Conservation (phyloP, 495 filamentous ascomycete genomes). For the Hyphodiscus hymeniophilus region DNA sequence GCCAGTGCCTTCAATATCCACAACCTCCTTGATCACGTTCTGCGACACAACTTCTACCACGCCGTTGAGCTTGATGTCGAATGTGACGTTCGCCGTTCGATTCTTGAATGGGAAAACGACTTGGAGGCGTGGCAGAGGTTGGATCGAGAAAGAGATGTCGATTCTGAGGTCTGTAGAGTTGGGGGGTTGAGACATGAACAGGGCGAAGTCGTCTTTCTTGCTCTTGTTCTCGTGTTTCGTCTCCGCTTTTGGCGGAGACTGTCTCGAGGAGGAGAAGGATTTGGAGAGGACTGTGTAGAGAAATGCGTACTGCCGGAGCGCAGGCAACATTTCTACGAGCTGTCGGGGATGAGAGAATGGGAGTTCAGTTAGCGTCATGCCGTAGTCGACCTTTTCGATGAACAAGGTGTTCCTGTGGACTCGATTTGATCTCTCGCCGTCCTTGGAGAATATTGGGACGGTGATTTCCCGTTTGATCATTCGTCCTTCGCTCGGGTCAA, state of each 20-base stretch:
- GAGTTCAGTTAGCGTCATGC: constrained; percentile 58
- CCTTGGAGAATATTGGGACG: constrained; percentile 24
- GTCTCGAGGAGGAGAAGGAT: constrained; percentile 36
- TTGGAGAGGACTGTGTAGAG: constrained; percentile 55
- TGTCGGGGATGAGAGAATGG: constrained; percentile 86
- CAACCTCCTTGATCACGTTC: constrained; percentile 16
- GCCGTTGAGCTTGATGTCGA: constrained; percentile 58
- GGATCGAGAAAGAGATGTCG: constrained; percentile 39
- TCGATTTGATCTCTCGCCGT: constrained; percentile 34
- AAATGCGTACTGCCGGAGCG: constrained; percentile 68
- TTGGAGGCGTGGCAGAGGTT: constrained; percentile 37
- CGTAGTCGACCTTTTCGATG: constrained; percentile 60
- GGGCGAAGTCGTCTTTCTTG: constrained; percentile 25
- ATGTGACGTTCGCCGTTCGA: constrained; percentile 34
- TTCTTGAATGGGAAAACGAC: constrained; percentile 40
- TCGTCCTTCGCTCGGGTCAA: constrained; percentile 30
- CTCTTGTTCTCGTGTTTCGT: constrained; percentile 10
- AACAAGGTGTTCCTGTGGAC: constrained; percentile 62
- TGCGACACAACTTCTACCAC: constrained; percentile 38
- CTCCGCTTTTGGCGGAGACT: neutral
- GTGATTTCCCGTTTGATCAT: constrained; percentile 6
- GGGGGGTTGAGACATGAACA: constrained; percentile 24
- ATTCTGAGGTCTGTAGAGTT: constrained; percentile 25
- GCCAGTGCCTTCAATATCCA: constrained; percentile 1
- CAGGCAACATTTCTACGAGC: constrained; percentile 65